Evolutionary conservation across 2,329 filamentous ascomycete genomes (phyloP), one percentile per base, ranked within the genome.

Genomic region (Verticillium tricorpus): DNA sequence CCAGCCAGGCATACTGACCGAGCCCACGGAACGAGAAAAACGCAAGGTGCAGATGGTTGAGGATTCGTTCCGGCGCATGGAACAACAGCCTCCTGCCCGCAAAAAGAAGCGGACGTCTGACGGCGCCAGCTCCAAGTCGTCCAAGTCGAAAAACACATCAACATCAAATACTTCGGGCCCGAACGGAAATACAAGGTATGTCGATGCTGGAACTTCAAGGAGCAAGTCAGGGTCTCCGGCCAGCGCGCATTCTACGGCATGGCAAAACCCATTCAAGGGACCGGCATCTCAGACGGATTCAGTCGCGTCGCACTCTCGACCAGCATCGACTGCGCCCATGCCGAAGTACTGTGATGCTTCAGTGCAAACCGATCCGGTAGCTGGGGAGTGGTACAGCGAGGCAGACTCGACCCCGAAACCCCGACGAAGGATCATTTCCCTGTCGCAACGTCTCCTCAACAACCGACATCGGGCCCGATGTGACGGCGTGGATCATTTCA

Each of bases 11-110:
- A 86, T 88, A 67, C 74, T 88, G 61, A 88, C 85, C 0, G 86
- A 87, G 65, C 84, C 83, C 7, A 88, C 87, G 0, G 86, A 89
- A 65, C 82, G 87, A 34, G 87, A 89, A 64, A 89, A 89, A 73
- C 78, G 87, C 39, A 89, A 89, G 67, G 82, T 89, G 12, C 83
- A 85, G 22, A 86, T 86, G 81, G 80, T 88, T 0, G 87, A 89
- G 66, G 85, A 88, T 63, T 79, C 84, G 2, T 85, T 89, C 70
- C 80, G 85, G 61, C 85, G 81, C 25, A 85, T 87, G 82, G 86
- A 85, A 67, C 83, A 83, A 69, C 82, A 85, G 62, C 83, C 76
- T 40, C 77, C 83, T 1, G 77, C 79, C 0, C 80, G 82, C 34
- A 89, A 89, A 72, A 87, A 88, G 76, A 89, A 89, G 70, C 81